Conservation (phyloP, 345 rosid genomes). For the Microthlaspi erraticum region DNA sequence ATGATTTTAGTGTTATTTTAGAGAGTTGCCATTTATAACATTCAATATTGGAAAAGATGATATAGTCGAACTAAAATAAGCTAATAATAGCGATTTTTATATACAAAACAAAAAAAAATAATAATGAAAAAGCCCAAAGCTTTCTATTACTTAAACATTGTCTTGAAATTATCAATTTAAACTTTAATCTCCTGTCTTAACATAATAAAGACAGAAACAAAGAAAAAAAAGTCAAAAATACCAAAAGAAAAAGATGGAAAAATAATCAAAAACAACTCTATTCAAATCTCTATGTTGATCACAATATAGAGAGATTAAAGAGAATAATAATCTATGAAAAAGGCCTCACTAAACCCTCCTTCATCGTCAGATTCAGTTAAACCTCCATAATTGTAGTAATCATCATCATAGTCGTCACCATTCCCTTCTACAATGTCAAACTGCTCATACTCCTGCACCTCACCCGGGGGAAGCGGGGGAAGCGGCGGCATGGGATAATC, state of each 20-base stretch:
- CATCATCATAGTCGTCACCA: neutral
- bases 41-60: too few relatives aligned
- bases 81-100: too few relatives aligned
- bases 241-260: neutral
- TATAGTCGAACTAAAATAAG: too few relatives aligned
- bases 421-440: neutral
- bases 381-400: neutral
- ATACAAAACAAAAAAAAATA: too few relatives aligned
- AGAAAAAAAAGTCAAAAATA: neutral
- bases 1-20: too few relatives aligned
- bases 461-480: neutral
- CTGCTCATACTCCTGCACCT: neutral
- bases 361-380: neutral
- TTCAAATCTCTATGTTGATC: neutral
- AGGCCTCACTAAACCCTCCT: neutral
- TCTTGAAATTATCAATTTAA: neutral
- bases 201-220: neutral
- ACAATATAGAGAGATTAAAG: slow-evolving; percentile 11
- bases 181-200: neutral
- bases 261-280: slow-evolving; percentile 1
- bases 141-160: too few relatives aligned
- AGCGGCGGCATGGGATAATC: neutral
- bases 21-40: too few relatives aligned
- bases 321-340: slow-evolving; percentile 6
- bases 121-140: too few relatives aligned